Evolutionary conservation across 139 green algal species (phyloP).

Genomic region (Monoraphidium neglectum): DNA sequence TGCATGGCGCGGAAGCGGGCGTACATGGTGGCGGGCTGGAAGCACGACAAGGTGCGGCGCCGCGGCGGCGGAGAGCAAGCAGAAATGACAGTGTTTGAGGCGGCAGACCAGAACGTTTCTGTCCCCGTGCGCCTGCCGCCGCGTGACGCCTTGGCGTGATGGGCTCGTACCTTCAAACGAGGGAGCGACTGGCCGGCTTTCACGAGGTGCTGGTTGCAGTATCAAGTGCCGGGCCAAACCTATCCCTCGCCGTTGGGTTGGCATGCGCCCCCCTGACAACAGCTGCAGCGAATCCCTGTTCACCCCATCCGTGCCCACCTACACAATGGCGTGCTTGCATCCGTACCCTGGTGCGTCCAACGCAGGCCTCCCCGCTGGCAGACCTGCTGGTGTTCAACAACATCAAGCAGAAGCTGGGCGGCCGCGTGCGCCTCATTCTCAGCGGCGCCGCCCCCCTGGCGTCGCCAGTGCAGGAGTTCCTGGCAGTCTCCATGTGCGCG

Average conservation of each 20-base stretch:
- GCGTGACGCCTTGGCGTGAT: too few relatives aligned
- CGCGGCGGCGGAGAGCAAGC: too few relatives aligned
- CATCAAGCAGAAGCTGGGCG: constrained; percentile 68
- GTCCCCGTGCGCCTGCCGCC: too few relatives aligned
- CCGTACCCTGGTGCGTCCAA: background rate
- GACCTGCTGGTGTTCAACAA: constrained; percentile 86
- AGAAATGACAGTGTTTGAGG: too few relatives aligned
- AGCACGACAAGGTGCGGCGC: constrained; percentile 30
- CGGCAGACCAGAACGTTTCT: too few relatives aligned
- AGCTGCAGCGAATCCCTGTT: background rate
- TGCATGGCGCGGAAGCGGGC: constrained; percentile 41
- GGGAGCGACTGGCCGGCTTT: too few relatives aligned
- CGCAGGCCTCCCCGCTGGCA: constrained; percentile 67
- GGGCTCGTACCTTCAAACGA: too few relatives aligned
- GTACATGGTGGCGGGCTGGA: constrained; percentile 48
- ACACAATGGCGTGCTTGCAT: too few relatives aligned
- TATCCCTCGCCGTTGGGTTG: too few relatives aligned
- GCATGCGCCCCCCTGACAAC: too few relatives aligned
- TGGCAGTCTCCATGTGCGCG: constrained; percentile 61
- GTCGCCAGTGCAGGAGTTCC: constrained; percentile 61
- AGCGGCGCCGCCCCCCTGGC: constrained; percentile 61
- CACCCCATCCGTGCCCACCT: background rate
- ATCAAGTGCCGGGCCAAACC: too few relatives aligned
- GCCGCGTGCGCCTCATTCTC: constrained; percentile 66
- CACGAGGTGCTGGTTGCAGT: too few relatives aligned